Evolutionary conservation across 495 filamentous ascomycete species (phyloP).

Genomic region (Parmelia sp.): DNA sequence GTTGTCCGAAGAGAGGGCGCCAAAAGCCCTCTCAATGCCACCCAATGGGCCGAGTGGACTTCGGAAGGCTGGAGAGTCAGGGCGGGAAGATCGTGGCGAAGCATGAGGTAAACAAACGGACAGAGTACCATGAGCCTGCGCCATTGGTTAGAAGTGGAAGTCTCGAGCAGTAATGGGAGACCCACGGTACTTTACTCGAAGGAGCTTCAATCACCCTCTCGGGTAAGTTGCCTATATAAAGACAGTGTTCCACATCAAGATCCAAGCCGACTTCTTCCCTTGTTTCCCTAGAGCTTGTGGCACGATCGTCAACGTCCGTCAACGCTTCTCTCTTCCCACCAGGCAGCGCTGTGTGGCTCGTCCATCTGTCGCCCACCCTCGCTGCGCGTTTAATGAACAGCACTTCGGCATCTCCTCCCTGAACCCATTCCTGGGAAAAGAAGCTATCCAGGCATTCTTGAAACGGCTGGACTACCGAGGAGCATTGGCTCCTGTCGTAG

Average conservation of each 20-base stretch:
- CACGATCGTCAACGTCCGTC: slow-evolving; percentile 59
- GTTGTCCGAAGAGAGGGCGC: slow-evolving; percentile 56
- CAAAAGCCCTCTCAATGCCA: slow-evolving; percentile 59
- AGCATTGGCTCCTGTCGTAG: slow-evolving; percentile 27
- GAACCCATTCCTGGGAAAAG: slow-evolving; percentile 65
- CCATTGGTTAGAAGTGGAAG: slow-evolving; percentile 17
- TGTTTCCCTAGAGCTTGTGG: slow-evolving; percentile 62
- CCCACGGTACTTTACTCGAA: slow-evolving; percentile 65
- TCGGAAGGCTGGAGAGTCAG: slow-evolving; percentile 65
- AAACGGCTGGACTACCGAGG: slow-evolving; percentile 31
- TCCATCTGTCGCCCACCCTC: slow-evolving; percentile 68
- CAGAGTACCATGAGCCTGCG: slow-evolving; percentile 69
- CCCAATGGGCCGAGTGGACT: slow-evolving; percentile 72
- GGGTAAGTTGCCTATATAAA: slow-evolving; percentile 61
- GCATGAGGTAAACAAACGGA: slow-evolving; percentile 65
- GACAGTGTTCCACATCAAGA: slow-evolving; percentile 48
- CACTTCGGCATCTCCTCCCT: slow-evolving; percentile 66
- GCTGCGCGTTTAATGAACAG: slow-evolving; percentile 73
- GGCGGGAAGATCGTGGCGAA: slow-evolving; percentile 49
- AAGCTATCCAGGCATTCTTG: slow-evolving; percentile 50
- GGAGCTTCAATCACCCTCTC: slow-evolving; percentile 66
- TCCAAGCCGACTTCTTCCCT: slow-evolving; percentile 67
- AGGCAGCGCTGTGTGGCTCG: slow-evolving; percentile 66
- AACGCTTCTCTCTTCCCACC: slow-evolving; percentile 66
- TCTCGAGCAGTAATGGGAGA: slow-evolving; percentile 8